A percentile compares a stretch with the other conserved stretches of the same genome.
phyloP scores from a whole-genome alignment of 1,284 basidiomycete genomes.

The Hymenochaete sp. region DNA sequence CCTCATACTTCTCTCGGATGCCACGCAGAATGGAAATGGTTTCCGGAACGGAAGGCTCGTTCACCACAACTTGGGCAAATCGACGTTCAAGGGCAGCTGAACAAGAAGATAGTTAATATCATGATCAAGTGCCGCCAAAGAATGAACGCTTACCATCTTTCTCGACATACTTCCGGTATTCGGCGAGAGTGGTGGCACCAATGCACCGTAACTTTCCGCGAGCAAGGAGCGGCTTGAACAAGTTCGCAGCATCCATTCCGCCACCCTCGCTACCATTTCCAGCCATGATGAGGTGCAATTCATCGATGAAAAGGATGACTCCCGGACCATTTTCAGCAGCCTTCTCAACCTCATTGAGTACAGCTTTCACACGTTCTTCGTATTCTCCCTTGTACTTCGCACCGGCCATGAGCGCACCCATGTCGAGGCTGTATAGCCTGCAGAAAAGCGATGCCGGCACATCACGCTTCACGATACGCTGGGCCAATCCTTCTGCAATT shows the following conservation, averaged over 20 bases:
- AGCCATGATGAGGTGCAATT: conserved; percentile 88
- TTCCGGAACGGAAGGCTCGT: conserved; percentile 86
- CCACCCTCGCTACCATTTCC: conserved; percentile 68
- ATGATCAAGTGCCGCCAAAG: too few species aligned
- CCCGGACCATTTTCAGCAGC: conserved; percentile 74
- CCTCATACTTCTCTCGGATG: conserved; percentile 76
- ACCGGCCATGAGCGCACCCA: conserved; percentile 94
- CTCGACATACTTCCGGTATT: conserved; percentile 95
- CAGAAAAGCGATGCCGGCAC: conserved; percentile 85
- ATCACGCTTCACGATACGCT: conserved; percentile 91
- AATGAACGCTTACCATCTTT: too few species aligned
- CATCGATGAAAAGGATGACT: conserved; percentile 94
- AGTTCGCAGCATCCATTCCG: conserved; percentile 81
- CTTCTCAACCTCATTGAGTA: conserved; percentile 92
- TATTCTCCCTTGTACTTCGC: conserved; percentile 97
- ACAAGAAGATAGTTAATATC: too few species aligned
- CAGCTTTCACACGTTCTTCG: conserved; percentile 93
- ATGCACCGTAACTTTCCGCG: conserved; percentile 88
- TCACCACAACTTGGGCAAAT: conserved; percentile 90
- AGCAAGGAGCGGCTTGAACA: conserved; percentile 85
- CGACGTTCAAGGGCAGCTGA: conserved; percentile 91
- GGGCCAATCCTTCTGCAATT: conserved; percentile 92
- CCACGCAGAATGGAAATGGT: conserved; percentile 92
- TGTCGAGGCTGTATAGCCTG: conserved; percentile 81
- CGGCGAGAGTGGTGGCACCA: conserved; percentile 88